Evolutionary conservation across 306 rosid genomes (phyloP), one percentile per base, ranked within the genome.

Genomic region (Trifolium repens): DNA sequence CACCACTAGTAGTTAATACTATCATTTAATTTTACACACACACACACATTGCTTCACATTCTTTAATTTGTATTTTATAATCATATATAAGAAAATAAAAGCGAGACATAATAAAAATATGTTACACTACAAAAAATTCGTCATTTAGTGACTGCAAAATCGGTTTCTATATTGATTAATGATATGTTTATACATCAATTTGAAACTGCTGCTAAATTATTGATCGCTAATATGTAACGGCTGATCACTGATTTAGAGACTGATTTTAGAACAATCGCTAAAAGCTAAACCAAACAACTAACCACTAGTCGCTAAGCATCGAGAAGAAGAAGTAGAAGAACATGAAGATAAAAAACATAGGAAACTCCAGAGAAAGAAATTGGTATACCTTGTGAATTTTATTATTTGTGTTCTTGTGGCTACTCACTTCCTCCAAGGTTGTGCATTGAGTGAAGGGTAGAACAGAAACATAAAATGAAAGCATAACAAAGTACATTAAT

Each of bases 371-470:
- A 12, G 12, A 34, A 49, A 72, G 17, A 67, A 9, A 43, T 22
- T 52, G 71, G 57, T 61, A 61, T 89, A 89, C 98, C 97, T 81
- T 85, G 67, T 84, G 78, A 80, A 65, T 50, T 50, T 81, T 50
- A 71, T 73, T 74, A 54, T 54, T 71, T 2, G 73, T 69, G 84
- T 26, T 79, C 61, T 61, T 84, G 83, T 78, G 90, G 74, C 7
- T 74, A 44, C 73, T 76, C 52, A 39, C 62, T 14, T 82, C 89
- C 58, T 79, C 84, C 78, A 80, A 83, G 37, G 83, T 73, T 58
- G 88, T 79, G 80, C 93, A 83, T 47, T 77, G n/a, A 67, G 82
- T 88, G 65, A 85, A 87, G 49, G 90, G 91, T 13, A 87, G 83
- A 74, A 85, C 55, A 89, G 72, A 52, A 80, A 77, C 69, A 84